Conservation (phyloP, 2,329 filamentous ascomycete species). For the Talaromyces pinophilus region DNA sequence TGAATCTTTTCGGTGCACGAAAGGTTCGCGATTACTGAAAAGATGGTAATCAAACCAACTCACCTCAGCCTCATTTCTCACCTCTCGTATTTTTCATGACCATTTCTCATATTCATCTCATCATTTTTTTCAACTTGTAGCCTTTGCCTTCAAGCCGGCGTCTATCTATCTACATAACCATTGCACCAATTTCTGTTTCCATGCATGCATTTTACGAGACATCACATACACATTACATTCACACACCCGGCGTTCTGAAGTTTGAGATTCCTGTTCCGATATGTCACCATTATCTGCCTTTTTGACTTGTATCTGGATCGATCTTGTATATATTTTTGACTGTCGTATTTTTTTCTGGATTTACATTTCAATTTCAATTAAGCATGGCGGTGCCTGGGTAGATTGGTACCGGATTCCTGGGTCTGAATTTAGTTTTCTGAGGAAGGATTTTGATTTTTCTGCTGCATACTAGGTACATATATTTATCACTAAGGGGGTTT, state of each 20-base stretch:
- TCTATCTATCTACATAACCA: not conserved
- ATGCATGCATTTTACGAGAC: constrained; percentile 13
- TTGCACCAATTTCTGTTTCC: not conserved
- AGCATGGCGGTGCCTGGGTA: constrained; percentile 10
- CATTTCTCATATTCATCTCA: not conserved
- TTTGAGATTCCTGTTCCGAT: not conserved
- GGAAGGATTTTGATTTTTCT: not conserved
- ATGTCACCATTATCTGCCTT: not conserved
- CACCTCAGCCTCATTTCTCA: not conserved
- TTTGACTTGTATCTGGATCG: not conserved
- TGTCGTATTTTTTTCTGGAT: not conserved
- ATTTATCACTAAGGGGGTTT: not conserved
- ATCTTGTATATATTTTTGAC: constrained; percentile 3
- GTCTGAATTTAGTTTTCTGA: not conserved
- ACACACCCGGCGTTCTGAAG: not conserved
- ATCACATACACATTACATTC: constrained; percentile 14
- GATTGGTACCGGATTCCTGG: not conserved
- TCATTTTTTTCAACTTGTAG: not conserved
- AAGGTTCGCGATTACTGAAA: constrained; percentile 32
- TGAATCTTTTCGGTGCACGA: constrained; percentile 46
- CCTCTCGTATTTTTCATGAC: not conserved
- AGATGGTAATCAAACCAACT: not conserved
- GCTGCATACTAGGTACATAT: not conserved
- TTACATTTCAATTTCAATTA: not conserved
- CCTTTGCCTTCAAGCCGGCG: not conserved